Base-by-base conservation (phyloP, 768 basidiomycete genomes). In the Jaapia argillacea region DNA sequence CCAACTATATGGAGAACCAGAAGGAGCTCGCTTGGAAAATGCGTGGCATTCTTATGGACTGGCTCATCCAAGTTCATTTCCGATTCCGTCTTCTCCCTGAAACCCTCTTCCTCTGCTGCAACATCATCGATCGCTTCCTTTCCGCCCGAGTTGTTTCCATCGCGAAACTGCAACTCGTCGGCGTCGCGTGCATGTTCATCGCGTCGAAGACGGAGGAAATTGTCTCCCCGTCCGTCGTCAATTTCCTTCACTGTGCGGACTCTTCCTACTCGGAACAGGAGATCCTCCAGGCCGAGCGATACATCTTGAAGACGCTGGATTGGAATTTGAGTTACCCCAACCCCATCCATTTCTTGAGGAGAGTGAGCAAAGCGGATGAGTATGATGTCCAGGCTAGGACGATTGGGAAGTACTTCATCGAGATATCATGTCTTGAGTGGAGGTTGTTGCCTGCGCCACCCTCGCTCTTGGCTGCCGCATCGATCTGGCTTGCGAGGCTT, bases 191-290 rank as follows among this genome's bases (percentile, higher is more conserved):
- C 46, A 75, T 97, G 52, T 86, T 94, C 64, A 69, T 96, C 51
- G 78, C 93, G 0, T 77, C 88, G 27, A 97, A 97, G 61, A 89
- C 84, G 48, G 93, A 97, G 61, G 92, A 96, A 60, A 90, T 90
- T 33, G 77, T 89, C 49, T 79, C 89, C 6, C 93, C 93, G 0
- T 81, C 85, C 20, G 81, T 90, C 22, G 65, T 66, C 23, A 86
- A 92, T 63, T 83, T 94, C 56, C 72, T 85, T 16, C 72, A 74
- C 57, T 81, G 89, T 53, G 76, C 86, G 27, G 88, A 93, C 46
- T 76, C 78, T 4, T 77, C 81, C 10, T 91, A 81, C 61, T 72
- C 71, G 12, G 75, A 81, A 50, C 72, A 79, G 0, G 90, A 96
- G 52, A 85, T 97, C 46, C 74, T 90, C 45, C 80, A 84, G 41